Percentiles rank a stretch among this genome's conserved stretches.
These are phyloP conservation scores for Ophiostoma perfectum DNA, from an alignment of 2,329 filamentous ascomycete species.

Conservation along the genomic window DNA sequence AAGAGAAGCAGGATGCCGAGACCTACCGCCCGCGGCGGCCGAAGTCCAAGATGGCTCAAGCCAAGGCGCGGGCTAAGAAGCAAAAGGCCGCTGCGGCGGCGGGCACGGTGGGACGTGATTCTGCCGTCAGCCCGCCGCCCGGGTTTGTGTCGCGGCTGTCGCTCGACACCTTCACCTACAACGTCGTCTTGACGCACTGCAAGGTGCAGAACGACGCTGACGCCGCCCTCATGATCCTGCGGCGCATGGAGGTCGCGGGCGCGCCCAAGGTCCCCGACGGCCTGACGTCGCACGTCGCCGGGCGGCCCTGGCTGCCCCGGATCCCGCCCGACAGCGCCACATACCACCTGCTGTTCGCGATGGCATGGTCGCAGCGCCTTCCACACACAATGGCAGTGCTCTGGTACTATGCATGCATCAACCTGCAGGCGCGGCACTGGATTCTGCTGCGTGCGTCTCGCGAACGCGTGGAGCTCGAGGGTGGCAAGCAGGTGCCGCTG, in stretches of 20 bases:
- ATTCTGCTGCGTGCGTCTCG: slow-evolving; percentile 30
- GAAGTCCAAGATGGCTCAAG: not conserved
- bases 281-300: not conserved
- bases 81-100: no score
- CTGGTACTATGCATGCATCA: slow-evolving; percentile 34
- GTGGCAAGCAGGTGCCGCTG: not conserved
- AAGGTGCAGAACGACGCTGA: slow-evolving; percentile 27
- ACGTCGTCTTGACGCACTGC: slow-evolving; percentile 33
- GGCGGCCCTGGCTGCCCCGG: slow-evolving; percentile 11
- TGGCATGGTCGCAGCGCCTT: slow-evolving; percentile 34
- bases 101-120: no score
- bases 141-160: slow-evolving; percentile 24
- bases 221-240: slow-evolving; percentile 28
- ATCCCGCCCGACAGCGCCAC: slow-evolving; percentile 27
- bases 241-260: slow-evolving; percentile 27
- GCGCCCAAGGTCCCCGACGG: slow-evolving; percentile 5
- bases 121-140: not conserved
- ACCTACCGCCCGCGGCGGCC: slow-evolving; percentile 7
- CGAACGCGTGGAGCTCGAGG: slow-evolving; percentile 18
- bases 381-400: slow-evolving; percentile 33
- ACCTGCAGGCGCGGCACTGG: slow-evolving; percentile 27
- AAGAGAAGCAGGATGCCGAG: slow-evolving; percentile 8
- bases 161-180: slow-evolving; percentile 35
- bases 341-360: slow-evolving; percentile 37
- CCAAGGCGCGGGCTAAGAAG: not conserved